Base-by-base conservation (phyloP, 306 rosid species). In the Pyrus bretschneideri region DNA sequence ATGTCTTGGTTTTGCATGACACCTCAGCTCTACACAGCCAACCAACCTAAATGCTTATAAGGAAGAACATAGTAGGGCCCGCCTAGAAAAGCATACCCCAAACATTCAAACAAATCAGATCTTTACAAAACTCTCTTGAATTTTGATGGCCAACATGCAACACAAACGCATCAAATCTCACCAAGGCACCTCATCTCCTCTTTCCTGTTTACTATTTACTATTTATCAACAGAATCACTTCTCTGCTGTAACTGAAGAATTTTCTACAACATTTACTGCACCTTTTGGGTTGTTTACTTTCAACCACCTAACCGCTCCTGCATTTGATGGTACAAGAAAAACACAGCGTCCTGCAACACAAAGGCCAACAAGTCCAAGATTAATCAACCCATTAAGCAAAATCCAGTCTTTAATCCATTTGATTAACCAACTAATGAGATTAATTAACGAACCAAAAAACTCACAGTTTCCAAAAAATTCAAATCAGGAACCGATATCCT, bases 61-160 rank as follows among this genome's bases (percentile, higher is more conserved):
- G 60, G n/a, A 54, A 65, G 55, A 78, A 72, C 83, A 82, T 59
- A 61, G 83, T 64, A 75, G 88, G 91, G 70, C 87, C 87, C 74
- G 23, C 82, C 80, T 61, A 30, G 63, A 76, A 75, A 83, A 78
- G 74, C 69, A 78, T 63, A 49, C 83, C 85, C 75, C 75, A 86
- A 80, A 84, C 85, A 85, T 84, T 89, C 76, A 87, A 84, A 77
- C 93, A 85, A 87, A 85, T 81, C 77, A 70, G 86, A 83, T 88
- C 88, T 85, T 79, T 73, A 76, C 83, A 84, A 15, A 73, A 69
- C 74, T 60, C 57, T 58, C 19, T 81, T 66, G 72, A 57, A 58
- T 81, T 74, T 78, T 82, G 85, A 91, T 80, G 92, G 84, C 90
- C 83, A 82, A 72, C 69, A 75, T 76, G 85, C 80, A 86, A 84